phyloP scores from a whole-genome alignment of 169 alveolate species.

The Besnoitia besnoiti region DNA sequence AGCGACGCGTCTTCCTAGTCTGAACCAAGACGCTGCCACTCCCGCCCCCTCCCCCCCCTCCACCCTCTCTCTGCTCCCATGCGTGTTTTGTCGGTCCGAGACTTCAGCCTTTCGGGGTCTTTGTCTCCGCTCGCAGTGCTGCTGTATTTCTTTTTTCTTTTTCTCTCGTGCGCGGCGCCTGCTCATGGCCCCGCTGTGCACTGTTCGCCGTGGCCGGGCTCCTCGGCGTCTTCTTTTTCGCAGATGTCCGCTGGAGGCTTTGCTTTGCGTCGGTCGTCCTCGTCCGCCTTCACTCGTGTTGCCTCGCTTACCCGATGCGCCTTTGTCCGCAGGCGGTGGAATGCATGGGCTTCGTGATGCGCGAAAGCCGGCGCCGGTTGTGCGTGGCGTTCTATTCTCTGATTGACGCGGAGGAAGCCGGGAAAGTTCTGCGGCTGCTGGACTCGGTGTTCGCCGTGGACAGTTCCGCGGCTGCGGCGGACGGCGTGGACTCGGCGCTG shows the following conservation, averaged over 20 bases:
- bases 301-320: too few species aligned
- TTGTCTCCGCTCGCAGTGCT: too few species aligned
- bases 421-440: not conserved
- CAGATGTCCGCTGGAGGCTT: too few species aligned
- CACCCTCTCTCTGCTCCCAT: not conserved
- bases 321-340: slow-evolving; percentile 37
- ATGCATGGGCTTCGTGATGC: slow-evolving; percentile 52
- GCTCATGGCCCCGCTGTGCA: too few species aligned
- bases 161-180: not conserved
- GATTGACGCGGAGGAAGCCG: slow-evolving; percentile 8
- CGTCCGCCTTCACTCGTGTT: not conserved
- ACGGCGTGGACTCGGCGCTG: not conserved
- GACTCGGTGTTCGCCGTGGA: not conserved
- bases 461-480: slow-evolving; percentile 11
- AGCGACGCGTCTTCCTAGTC: too few species aligned
- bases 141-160: not conserved
- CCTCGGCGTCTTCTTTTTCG: too few species aligned
- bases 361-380: slow-evolving; percentile 25
- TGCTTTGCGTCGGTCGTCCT: too few species aligned
- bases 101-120: too few species aligned
- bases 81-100: not conserved
- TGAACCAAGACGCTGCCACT: too few species aligned
- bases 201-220: too few species aligned
- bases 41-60: not conserved
- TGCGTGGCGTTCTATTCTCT: slow-evolving; percentile 41